A percentile compares a stretch with the other conserved stretches of the same genome.
These are phyloP conservation scores for Delphinella strobiligena DNA, from an alignment of 2,329 filamentous ascomycete species.

Conservation along the genomic window DNA sequence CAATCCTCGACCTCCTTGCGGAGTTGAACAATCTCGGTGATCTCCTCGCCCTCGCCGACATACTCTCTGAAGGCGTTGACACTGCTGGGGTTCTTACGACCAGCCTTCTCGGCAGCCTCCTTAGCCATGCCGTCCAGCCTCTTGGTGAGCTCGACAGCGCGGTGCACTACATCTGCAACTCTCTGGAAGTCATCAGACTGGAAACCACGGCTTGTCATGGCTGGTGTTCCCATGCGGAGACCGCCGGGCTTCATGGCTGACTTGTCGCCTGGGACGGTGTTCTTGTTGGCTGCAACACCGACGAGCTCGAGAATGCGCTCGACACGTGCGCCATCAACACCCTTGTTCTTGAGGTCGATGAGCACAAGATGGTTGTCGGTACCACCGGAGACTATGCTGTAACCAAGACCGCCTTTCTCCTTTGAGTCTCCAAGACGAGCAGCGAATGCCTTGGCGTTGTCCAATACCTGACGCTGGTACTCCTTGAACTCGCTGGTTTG, in stretches of 20 bases:
- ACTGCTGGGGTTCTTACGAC: conserved; percentile 52
- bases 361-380: conserved; percentile 98
- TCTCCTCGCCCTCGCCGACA: conserved; percentile 53
- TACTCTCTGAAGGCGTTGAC: conserved; percentile 57
- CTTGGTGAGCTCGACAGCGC: conserved; percentile 62
- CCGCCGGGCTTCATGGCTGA: conserved; percentile 89
- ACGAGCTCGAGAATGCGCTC: conserved; percentile 60
- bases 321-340: conserved; percentile 61
- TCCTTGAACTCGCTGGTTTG: conserved; percentile 79
- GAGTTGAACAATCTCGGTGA: conserved; percentile 61
- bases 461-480: conserved; percentile 85
- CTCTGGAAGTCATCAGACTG: conserved; percentile 52
- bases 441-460: conserved; percentile 88
- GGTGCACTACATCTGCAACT: conserved; percentile 12
- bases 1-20: conserved; percentile 65
- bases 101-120: conserved; percentile 54
- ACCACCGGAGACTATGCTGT: conserved; percentile 89
- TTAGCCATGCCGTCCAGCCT: conserved; percentile 62
- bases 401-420: conserved; percentile 49
- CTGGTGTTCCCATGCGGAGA: conserved; percentile 85
- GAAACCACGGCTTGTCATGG: conserved; percentile 97
- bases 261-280: conserved; percentile 89
- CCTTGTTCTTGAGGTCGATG: conserved; percentile 79
- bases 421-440: conserved; percentile 49
- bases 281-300: conserved; percentile 99